Evolutionary conservation across 345 rosid species (phyloP).

Genomic region (Heritiera littoralis): DNA sequence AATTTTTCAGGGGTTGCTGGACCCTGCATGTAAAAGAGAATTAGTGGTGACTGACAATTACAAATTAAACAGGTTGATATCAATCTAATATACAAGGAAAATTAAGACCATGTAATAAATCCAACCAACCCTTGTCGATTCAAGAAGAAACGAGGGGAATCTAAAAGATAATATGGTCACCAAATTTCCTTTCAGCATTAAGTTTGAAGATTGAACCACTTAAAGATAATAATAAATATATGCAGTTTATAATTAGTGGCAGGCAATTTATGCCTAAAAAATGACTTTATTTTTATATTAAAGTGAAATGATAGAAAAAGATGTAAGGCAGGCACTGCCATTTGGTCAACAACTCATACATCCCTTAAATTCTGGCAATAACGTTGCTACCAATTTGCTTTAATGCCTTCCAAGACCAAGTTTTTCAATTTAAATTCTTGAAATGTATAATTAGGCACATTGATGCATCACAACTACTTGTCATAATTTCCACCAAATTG

Average conservation of each 20-base stretch:
- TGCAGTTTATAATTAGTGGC: no score
- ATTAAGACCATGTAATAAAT: background rate
- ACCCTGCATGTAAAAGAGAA: constrained; percentile 48
- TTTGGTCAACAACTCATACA: constrained; percentile 1
- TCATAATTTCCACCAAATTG: background rate
- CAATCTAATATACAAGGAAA: background rate
- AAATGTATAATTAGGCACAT: background rate
- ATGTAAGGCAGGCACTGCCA: background rate
- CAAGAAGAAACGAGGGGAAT: background rate
- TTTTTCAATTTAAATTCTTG: background rate
- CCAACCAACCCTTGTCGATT: background rate
- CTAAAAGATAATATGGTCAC: constrained; percentile 4
- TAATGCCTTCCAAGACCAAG: background rate
- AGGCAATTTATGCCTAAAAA: background rate
- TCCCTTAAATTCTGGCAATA: background rate
- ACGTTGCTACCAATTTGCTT: background rate
- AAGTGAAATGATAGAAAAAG: background rate
- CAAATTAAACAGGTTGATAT: background rate
- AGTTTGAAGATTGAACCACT: constrained; percentile 1
- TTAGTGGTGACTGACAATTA: background rate
- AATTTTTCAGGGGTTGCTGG: constrained; percentile 85
- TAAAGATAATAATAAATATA: background rate
- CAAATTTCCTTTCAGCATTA: constrained; percentile 12
- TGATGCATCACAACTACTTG: constrained; percentile 17
- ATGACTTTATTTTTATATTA: no score